phyloP scores from a whole-genome alignment of 129 eudicot genomes.

The Scalesia atractyloides region DNA sequence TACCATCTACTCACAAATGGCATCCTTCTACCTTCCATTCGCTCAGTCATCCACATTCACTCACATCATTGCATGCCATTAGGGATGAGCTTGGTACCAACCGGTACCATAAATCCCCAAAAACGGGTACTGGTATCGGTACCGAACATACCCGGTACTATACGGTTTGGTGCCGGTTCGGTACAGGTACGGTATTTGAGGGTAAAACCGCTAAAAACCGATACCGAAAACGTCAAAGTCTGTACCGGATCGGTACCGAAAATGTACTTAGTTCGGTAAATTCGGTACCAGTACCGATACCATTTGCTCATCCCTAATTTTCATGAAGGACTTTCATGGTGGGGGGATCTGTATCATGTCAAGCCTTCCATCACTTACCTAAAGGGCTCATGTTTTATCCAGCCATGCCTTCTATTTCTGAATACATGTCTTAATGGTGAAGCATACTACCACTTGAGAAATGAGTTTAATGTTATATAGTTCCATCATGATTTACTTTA shows the following conservation, averaged over 20 bases:
- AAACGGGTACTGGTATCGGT: too few relatives aligned
- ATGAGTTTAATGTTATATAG: slow-evolving; percentile 55
- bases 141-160: too few relatives aligned
- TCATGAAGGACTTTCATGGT: slow-evolving; percentile 54
- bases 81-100: too few relatives aligned
- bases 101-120: too few relatives aligned
- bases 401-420: slow-evolving; percentile 70
- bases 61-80: slow-evolving; percentile 59
- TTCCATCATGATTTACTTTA: slow-evolving; percentile 58
- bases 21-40: slow-evolving; percentile 38
- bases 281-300: too few relatives aligned
- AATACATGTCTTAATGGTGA: slow-evolving; percentile 74
- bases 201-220: too few relatives aligned
- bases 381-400: slow-evolving; percentile 43
- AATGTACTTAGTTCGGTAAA: too few relatives aligned
- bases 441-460: slow-evolving; percentile 71
- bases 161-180: too few relatives aligned
- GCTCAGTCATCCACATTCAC: slow-evolving; percentile 47
- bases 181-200: too few relatives aligned
- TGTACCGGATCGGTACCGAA: too few relatives aligned
- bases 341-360: slow-evolving; percentile 67
- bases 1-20: not conserved
- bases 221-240: too few relatives aligned
- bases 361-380: slow-evolving; percentile 59
- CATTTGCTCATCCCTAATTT: not conserved